Percentiles rank a stretch among this genome's conserved stretches.
phyloP scores from a whole-genome alignment of 148 eudicot genomes.

The Suaeda aralocaspica region DNA sequence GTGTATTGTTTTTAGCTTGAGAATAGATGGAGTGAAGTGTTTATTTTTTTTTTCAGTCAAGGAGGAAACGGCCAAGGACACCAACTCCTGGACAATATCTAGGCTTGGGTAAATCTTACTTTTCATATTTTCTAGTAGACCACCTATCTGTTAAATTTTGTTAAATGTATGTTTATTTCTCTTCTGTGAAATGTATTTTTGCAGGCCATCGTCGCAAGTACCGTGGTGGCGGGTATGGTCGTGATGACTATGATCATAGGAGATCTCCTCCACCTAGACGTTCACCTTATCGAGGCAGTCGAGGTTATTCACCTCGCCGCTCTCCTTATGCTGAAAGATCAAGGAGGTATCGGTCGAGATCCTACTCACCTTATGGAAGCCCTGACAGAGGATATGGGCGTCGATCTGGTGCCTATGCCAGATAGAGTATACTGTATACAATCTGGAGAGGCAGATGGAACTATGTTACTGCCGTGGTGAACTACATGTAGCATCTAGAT shows the following conservation, averaged over 20 bases:
- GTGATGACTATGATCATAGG: slow-evolving; percentile 72
- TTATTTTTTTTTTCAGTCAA: slow-evolving; percentile 58
- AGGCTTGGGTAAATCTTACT: slow-evolving; percentile 72
- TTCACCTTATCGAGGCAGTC: slow-evolving; percentile 69
- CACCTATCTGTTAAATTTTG: neutral
- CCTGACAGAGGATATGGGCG: slow-evolving; percentile 68
- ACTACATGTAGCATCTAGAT: neutral
- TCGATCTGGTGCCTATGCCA: slow-evolving; percentile 50
- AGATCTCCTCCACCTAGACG: slow-evolving; percentile 98
- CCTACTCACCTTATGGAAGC: slow-evolving; percentile 78
- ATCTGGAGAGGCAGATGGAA: neutral
- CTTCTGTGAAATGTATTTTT: slow-evolving; percentile 1
- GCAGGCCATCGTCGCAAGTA: slow-evolving; percentile 61
- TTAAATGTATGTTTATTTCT: no score
- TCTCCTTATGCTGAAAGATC: slow-evolving; percentile 86
- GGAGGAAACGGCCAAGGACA: slow-evolving; percentile 94
- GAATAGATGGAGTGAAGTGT: slow-evolving; percentile 11
- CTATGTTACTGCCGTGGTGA: neutral
- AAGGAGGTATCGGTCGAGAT: slow-evolving; percentile 85
- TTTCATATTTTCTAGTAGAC: slow-evolving; percentile 35
- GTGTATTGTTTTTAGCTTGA: neutral
- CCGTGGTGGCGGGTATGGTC: slow-evolving; percentile 70
- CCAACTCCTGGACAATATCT: slow-evolving; percentile 98
- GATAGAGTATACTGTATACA: slow-evolving; percentile 22
- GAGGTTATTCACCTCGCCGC: slow-evolving; percentile 73